Base-by-base conservation (phyloP, 2,329 filamentous ascomycete species). In the Metarhizium robertsii region DNA sequence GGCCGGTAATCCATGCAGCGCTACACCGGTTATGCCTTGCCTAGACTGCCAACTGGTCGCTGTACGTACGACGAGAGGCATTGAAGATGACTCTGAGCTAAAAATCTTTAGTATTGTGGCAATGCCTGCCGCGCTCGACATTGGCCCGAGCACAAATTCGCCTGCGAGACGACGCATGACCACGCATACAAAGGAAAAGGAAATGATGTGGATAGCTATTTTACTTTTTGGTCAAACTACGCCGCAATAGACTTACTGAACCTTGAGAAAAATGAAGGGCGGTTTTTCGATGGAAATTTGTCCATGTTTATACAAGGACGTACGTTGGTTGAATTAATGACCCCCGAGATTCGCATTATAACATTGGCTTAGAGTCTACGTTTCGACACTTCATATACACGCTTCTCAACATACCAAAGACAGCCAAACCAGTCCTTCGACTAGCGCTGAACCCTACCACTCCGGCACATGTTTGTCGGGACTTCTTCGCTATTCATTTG, bases 311-410 rank as follows among this genome's bases (percentile, higher is more conserved):
- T 67, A 6, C 20, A 53, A 2, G 64, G 64, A 11, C 47, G 53
- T 55, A 51, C 53, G 65, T 66, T 52, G 50, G 58, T 54, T 32
- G 14, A 7, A 5, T 50, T n/a, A 5, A 20, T 51, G n/a, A 11
- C 38, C 5, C 14, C 38, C 38, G 38, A 40, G 14, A 14, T 16
- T 40, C 11, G 8, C 11, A 40, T 20, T 6, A 20, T 45, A 20
- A 50, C 46, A 32, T 29, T 16, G 3, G 18, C 13, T 20, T 11
- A 67, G 65, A 56, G 4, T 59, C 54, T 2, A 50, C 52, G 3
- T 42, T 67, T 16, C 64, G 65, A 25, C 62, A 66, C 29, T 51
- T 66, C 36, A 61, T 67, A 18, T 64, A 65, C 52, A 61, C 61
- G 8, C 46, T 66, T 16, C 52, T 42, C 45, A 61, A 61, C 10